Conservation (phyloP, 2,329 filamentous ascomycete species). For the Aspergillus sp. region DNA sequence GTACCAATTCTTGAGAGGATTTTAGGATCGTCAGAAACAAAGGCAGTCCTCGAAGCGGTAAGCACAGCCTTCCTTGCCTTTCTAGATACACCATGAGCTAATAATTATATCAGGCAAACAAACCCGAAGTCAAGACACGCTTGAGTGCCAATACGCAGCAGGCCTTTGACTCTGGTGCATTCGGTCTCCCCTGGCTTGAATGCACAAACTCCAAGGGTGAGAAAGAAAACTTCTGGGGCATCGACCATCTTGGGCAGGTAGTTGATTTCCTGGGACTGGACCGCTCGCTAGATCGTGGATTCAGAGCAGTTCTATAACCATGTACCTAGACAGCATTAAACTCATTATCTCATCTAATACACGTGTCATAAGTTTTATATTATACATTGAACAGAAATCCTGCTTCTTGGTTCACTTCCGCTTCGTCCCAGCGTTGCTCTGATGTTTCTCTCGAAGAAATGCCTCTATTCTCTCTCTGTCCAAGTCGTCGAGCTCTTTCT, state of each 20-base stretch:
- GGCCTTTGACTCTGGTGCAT: conserved; percentile 56
- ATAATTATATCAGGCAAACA: conserved; percentile 19
- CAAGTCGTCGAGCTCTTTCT: conserved; percentile 27
- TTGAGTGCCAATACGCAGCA: conserved; percentile 52
- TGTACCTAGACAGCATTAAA: not conserved
- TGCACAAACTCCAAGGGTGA: conserved; percentile 56
- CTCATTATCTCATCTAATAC: not conserved
- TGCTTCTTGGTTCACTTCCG: not conserved
- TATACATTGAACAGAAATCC: not conserved
- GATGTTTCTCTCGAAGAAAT: conserved; percentile 32
- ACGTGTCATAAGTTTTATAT: not conserved
- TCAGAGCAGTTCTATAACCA: conserved; percentile 29
- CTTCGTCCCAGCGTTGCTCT: conserved; percentile 19
- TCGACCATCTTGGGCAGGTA: conserved; percentile 60
- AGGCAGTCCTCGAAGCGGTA: conserved; percentile 45
- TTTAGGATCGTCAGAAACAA: conserved; percentile 47
- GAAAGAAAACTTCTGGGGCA: conserved; percentile 59
- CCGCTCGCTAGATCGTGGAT: conserved; percentile 27
- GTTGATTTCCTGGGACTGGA: conserved; percentile 55
- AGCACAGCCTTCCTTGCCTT: not conserved
- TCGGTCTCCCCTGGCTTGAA: conserved; percentile 62
- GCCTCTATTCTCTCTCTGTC: conserved; percentile 32
- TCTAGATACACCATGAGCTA: not conserved
- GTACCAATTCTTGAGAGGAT: conserved; percentile 44
- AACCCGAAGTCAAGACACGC: conserved; percentile 47